phyloP scores from a whole-genome alignment of 2,329 filamentous ascomycete genomes.

The Aspergillus fumigatus region DNA sequence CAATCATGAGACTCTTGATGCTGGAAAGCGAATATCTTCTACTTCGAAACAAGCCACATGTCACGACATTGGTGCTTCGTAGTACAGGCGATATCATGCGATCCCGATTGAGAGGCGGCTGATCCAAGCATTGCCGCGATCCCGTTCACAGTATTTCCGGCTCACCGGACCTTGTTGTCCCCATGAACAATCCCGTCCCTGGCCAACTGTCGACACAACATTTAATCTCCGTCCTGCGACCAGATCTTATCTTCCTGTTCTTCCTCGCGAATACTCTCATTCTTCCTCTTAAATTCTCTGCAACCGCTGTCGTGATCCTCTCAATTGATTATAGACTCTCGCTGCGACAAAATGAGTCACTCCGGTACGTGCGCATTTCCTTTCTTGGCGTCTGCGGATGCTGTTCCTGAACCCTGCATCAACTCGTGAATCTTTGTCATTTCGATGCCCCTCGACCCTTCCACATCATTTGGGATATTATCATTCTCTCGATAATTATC shows the following conservation, averaged over 20 bases:
- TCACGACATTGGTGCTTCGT: background rate
- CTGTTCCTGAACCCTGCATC: slow-evolving; percentile 1
- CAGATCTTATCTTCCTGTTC: background rate
- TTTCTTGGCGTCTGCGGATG: slow-evolving; percentile 9
- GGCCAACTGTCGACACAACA: background rate
- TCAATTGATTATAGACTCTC: background rate
- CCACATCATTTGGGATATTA: background rate
- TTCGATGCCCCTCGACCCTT: slow-evolving; percentile 3
- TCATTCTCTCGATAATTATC: background rate
- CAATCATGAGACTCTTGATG: background rate
- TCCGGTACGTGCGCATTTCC: background rate
- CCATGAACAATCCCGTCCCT: background rate
- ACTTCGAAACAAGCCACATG: background rate
- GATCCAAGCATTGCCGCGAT: background rate
- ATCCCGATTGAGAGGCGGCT: background rate
- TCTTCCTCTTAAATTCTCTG: background rate
- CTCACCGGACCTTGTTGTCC: background rate
- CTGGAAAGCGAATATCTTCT: background rate
- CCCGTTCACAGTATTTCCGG: background rate
- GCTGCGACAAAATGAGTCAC: background rate
- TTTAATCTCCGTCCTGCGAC: background rate
- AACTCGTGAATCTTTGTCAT: background rate
- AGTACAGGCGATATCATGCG: background rate
- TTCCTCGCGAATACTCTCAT: background rate
- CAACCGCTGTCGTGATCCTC: background rate